Evolutionary conservation across 2,329 filamentous ascomycete species (phyloP).

Genomic region (Colletotrichum godetiae): DNA sequence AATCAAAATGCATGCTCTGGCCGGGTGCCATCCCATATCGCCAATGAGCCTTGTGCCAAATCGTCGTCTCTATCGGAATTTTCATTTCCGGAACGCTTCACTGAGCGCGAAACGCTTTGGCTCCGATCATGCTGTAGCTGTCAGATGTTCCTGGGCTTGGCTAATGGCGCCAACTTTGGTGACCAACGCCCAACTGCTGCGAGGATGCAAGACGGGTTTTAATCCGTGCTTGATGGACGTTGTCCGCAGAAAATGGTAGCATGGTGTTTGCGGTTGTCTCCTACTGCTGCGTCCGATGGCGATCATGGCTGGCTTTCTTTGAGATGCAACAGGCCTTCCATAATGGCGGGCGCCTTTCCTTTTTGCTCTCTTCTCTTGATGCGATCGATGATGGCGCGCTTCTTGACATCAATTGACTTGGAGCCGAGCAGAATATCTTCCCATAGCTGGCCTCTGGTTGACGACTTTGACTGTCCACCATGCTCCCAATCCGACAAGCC

Average conservation of each 20-base stretch:
- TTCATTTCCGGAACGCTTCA: conserved; percentile 10
- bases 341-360: conserved; percentile 16
- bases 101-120: background rate
- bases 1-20: background rate
- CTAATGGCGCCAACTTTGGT: background rate
- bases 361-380: conserved; percentile 1
- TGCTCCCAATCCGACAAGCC: conserved; percentile 59
- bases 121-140: background rate
- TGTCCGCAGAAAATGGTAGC: background rate
- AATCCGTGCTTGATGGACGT: background rate
- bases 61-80: background rate
- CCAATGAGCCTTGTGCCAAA: background rate
- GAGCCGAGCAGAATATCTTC: conserved; percentile 37
- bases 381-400: conserved; percentile 27
- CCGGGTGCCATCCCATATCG: conserved; percentile 25
- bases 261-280: background rate
- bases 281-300: background rate
- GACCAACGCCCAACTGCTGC: background rate
- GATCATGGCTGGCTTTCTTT: background rate
- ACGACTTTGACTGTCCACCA: conserved; percentile 39
- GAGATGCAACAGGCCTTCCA: conserved; percentile 33
- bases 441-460: conserved; percentile 37
- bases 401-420: conserved; percentile 26
- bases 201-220: background rate
- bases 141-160: background rate